Conservation (phyloP, 768 basidiomycete genomes). For the Lactifluus volemus region DNA sequence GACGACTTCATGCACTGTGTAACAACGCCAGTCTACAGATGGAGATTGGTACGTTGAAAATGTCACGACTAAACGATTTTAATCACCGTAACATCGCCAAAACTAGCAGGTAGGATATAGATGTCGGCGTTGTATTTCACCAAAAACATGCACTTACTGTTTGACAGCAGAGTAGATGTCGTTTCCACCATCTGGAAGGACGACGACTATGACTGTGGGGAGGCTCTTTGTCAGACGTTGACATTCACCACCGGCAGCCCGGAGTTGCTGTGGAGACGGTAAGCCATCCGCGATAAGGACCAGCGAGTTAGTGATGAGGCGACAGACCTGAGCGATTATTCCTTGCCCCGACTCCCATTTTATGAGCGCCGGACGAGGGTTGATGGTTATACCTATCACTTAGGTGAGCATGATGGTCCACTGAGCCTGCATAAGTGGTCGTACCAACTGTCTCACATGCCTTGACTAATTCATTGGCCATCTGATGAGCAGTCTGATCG, state of each 20-base stretch:
- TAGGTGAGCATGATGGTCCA: neutral
- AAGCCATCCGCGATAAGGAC: neutral
- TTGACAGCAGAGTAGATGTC: conserved; percentile 74
- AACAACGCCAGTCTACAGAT: conserved; percentile 53
- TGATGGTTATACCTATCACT: conserved; percentile 49
- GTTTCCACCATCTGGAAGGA: conserved; percentile 66
- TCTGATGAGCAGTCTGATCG: conserved; percentile 38
- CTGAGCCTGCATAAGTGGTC: conserved; percentile 22
- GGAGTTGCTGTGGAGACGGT: conserved; percentile 34
- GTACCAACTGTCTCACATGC: conserved; percentile 51
- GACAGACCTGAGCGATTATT: conserved; percentile 27
- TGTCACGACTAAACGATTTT: neutral
- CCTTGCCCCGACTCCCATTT: conserved; percentile 53
- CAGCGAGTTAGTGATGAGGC: neutral
- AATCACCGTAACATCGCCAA: conserved; percentile 56
- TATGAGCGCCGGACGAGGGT: conserved; percentile 36
- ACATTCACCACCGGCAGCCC: conserved; percentile 41
- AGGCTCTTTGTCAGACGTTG: conserved; percentile 30
- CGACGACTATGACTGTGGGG: conserved; percentile 54
- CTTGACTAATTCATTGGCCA: conserved; percentile 44
- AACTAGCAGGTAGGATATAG: conserved; percentile 34
- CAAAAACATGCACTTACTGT: conserved; percentile 42
- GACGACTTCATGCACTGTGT: conserved; percentile 68
- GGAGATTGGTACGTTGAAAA: neutral
- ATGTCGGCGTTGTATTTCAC: neutral